Percentiles rank a stretch among this genome's conserved stretches.
Conservation (phyloP, 1,139 yeast genomes). For the Saccharomycopsis phalli region DNA sequence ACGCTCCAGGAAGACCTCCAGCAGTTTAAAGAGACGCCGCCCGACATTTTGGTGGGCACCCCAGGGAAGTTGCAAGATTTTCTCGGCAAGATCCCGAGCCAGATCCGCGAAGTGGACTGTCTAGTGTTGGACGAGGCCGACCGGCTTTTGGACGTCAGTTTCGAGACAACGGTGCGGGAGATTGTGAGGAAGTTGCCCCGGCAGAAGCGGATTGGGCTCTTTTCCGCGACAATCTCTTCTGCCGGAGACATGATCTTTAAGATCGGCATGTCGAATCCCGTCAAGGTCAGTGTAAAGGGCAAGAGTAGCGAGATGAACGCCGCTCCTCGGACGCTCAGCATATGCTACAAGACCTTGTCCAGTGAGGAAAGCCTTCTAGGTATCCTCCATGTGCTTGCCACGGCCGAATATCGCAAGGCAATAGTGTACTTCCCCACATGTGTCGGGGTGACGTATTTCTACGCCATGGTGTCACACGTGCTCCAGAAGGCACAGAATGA, state of each 20-base stretch:
- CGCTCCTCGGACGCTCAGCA: conserved; percentile 55
- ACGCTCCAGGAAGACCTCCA: conserved; percentile 70
- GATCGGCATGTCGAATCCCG: conserved; percentile 86
- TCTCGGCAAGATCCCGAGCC: conserved; percentile 35
- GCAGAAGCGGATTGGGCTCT: conserved; percentile 88
- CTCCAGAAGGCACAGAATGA: conserved; percentile 19
- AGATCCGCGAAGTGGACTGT: conserved; percentile 56
- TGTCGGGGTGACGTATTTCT: conserved; percentile 67
- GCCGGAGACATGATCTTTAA: conserved; percentile 46
- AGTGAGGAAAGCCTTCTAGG: conserved; percentile 55
- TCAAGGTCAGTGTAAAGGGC: conserved; percentile 66
- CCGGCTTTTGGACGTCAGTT: conserved; percentile 70
- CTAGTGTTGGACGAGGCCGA: conserved; percentile 92
- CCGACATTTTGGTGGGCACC: conserved; percentile 80
- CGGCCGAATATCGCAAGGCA: conserved; percentile 56
- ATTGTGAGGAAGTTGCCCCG: conserved; percentile 68
- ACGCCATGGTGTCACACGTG: conserved; percentile 42
- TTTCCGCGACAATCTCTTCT: conserved; percentile 81
- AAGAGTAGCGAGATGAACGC: conserved; percentile 23
- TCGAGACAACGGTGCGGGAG: conserved; percentile 56
- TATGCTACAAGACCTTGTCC: conserved; percentile 52
- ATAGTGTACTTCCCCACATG: conserved; percentile 93
- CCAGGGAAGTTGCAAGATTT: conserved; percentile 88
- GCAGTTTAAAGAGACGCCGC: conserved; percentile 40
- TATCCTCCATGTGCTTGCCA: conserved; percentile 45